A percentile compares a stretch with the other conserved stretches of the same genome.
These are phyloP conservation scores for Scytalidium sp. DNA, from an alignment of 2,329 filamentous ascomycete species.

Conservation along the genomic window DNA sequence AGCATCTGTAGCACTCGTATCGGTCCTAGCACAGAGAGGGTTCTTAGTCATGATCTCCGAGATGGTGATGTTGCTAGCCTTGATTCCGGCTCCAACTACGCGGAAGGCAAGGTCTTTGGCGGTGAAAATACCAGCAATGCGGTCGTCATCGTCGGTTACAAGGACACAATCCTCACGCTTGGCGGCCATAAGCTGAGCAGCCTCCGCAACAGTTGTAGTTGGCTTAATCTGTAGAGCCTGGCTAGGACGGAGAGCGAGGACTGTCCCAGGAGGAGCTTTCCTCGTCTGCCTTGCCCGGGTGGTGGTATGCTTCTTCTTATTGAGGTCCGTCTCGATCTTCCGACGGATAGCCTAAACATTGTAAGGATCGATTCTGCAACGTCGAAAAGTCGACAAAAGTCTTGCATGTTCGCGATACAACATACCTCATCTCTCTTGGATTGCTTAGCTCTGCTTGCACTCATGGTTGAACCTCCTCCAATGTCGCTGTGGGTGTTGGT, in stretches of 20 bases:
- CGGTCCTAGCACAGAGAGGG: constrained; percentile 92
- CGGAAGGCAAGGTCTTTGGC: constrained; percentile 98
- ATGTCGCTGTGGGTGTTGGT: constrained; percentile 49
- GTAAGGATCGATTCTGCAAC: constrained; percentile 14
- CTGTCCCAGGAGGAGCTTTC: constrained; percentile 93
- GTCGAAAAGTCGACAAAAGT: constrained; percentile 1
- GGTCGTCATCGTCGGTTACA: constrained; percentile 95
- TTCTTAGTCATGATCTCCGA: constrained; percentile 99
- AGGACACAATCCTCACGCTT: constrained; percentile 98
- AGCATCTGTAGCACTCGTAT: constrained; percentile 96
- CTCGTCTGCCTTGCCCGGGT: constrained; percentile 78
- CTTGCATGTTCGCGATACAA: constrained; percentile 15
- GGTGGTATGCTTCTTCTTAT: constrained; percentile 87
- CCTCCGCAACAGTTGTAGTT: constrained; percentile 87
- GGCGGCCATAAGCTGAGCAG: constrained; percentile 96
- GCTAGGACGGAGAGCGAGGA: constrained; percentile 92
- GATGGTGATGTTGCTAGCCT: constrained; percentile 87
- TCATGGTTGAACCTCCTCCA: constrained; percentile 62
- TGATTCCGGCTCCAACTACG: constrained; percentile 86
- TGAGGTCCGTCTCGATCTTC: constrained; percentile 96
- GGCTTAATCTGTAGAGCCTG: constrained; percentile 98
- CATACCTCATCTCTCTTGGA: constrained; percentile 96
- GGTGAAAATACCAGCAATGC: constrained; percentile 98
- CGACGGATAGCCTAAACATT: constrained; percentile 78
- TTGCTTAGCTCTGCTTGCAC: constrained; percentile 93